Conservation (phyloP, 2,329 filamentous ascomycete genomes). For the Metarhizium album region DNA sequence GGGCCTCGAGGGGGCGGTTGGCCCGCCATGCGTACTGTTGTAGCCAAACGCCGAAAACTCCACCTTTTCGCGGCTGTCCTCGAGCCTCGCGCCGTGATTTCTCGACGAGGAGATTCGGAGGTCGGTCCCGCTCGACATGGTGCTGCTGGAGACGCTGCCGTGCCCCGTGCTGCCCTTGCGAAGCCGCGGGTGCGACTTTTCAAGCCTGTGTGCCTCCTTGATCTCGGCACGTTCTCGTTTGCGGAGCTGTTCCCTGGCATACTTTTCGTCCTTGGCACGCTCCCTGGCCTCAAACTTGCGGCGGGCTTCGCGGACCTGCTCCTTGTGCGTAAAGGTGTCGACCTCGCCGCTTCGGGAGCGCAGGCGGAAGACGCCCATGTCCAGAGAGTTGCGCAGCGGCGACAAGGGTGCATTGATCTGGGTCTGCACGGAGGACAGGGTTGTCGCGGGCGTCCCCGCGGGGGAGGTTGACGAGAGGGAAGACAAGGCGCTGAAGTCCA, state of each 20-base stretch:
- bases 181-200: constrained; percentile 32
- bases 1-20: constrained; percentile 19
- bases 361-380: constrained; percentile 45
- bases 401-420: constrained; percentile 27
- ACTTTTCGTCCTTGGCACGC: constrained; percentile 50
- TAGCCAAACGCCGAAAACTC: constrained; percentile 24
- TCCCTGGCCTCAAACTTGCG: constrained; percentile 54
- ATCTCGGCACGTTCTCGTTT: constrained; percentile 48
- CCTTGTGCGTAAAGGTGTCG: constrained; percentile 41
- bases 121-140: constrained; percentile 20
- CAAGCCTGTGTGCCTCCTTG: constrained; percentile 42
- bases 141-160: constrained; percentile 22
- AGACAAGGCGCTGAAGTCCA: constrained; percentile 25
- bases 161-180: constrained; percentile 25
- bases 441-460: constrained; percentile 15
- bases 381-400: constrained; percentile 48
- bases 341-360: constrained; percentile 51
- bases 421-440: constrained; percentile 17
- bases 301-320: constrained; percentile 49
- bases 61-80: constrained; percentile 30
- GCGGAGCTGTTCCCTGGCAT: constrained; percentile 45
- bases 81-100: constrained; percentile 16
- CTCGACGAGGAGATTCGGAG: constrained; percentile 14
- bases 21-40: constrained; percentile 27
- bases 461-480: constrained; percentile 18